These are phyloP conservation scores for Arthrobotrys iridis DNA, from an alignment of 2,329 filamentous ascomycete genomes.

Conservation along the genomic window DNA sequence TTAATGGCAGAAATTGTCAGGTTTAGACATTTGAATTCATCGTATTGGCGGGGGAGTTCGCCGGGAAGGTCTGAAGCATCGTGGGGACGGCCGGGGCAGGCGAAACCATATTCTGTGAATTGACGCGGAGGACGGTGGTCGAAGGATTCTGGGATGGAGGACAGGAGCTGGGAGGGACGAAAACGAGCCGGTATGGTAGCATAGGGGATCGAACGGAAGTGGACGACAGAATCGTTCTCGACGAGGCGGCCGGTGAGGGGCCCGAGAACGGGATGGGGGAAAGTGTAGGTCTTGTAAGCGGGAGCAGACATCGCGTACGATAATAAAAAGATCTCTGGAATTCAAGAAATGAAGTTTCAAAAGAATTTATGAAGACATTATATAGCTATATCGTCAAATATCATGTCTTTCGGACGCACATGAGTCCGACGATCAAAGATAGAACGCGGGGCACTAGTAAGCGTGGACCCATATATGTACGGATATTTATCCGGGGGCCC, in stretches of 20 bases:
- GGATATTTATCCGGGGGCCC: conserved; percentile 1
- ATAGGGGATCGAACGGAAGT: conserved; percentile 48
- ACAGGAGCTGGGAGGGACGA: conserved; percentile 33
- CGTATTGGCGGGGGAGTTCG: conserved; percentile 27
- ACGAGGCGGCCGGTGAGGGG: conserved; percentile 41
- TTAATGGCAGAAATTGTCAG: conserved; percentile 41
- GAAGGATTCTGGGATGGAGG: conserved; percentile 32
- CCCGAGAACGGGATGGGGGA: conserved; percentile 32
- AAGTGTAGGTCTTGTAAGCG: conserved; percentile 28
- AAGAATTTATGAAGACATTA: neutral
- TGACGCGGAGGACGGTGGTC: conserved; percentile 41
- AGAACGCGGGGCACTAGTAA: neutral
- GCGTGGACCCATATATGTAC: neutral
- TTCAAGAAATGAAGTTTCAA: neutral
- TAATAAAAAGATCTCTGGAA: neutral
- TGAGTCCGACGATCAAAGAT: neutral
- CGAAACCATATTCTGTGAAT: conserved; percentile 52
- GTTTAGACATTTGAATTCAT: conserved; percentile 46
- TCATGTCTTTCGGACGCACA: too few species aligned
- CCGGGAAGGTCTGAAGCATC: conserved; percentile 24
- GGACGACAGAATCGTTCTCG: conserved; percentile 34
- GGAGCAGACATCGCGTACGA: neutral
- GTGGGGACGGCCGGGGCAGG: conserved; percentile 39
- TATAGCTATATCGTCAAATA: too few species aligned
- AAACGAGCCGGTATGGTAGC: conserved; percentile 48